phyloP scores from a whole-genome alignment of 768 basidiomycete species.

The Omphalotus guepiniiformis region DNA sequence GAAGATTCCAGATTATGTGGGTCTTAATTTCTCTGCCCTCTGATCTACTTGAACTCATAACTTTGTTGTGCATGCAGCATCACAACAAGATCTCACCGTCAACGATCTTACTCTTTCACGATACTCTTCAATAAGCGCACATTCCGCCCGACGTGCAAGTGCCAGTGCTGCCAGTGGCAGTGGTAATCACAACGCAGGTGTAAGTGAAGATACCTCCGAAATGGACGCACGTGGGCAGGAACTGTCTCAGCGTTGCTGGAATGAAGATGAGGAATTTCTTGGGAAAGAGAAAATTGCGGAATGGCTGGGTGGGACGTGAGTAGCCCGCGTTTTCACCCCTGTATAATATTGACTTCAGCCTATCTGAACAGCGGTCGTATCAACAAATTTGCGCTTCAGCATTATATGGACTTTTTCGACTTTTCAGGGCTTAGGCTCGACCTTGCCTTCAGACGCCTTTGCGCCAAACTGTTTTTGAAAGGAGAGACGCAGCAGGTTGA shows the following conservation, averaged over 20 bases:
- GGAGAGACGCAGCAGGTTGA: slow-evolving; percentile 98
- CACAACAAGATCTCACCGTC: slow-evolving; percentile 54
- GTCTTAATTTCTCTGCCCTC: slow-evolving; percentile 19
- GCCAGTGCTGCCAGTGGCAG: neutral
- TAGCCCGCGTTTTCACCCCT: slow-evolving; percentile 16
- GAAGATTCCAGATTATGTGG: slow-evolving; percentile 50
- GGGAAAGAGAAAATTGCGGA: slow-evolving; percentile 92
- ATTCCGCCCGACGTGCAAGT: slow-evolving; percentile 15
- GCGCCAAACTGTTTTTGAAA: slow-evolving; percentile 88
- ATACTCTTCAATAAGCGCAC: slow-evolving; percentile 36
- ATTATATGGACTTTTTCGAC: slow-evolving; percentile 89
- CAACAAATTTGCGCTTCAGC: slow-evolving; percentile 68
- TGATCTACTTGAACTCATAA: slow-evolving; percentile 14
- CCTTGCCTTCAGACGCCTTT: slow-evolving; percentile 87
- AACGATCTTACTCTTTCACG: slow-evolving; percentile 45
- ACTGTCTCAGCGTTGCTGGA: slow-evolving; percentile 75
- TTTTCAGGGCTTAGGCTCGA: slow-evolving; percentile 81
- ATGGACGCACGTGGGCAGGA: slow-evolving; percentile 64
- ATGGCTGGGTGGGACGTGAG: slow-evolving; percentile 91
- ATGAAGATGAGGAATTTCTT: slow-evolving; percentile 81
- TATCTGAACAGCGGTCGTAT: slow-evolving; percentile 53
- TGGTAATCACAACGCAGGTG: slow-evolving; percentile 31
- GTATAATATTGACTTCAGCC: neutral
- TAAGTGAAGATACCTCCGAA: slow-evolving; percentile 49
- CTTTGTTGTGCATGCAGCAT: slow-evolving; percentile 22